A percentile compares a stretch with the other conserved stretches of the same genome.
These are phyloP conservation scores for Tolypocladium sp. DNA, from an alignment of 2,329 filamentous ascomycete species.

Conservation along the genomic window DNA sequence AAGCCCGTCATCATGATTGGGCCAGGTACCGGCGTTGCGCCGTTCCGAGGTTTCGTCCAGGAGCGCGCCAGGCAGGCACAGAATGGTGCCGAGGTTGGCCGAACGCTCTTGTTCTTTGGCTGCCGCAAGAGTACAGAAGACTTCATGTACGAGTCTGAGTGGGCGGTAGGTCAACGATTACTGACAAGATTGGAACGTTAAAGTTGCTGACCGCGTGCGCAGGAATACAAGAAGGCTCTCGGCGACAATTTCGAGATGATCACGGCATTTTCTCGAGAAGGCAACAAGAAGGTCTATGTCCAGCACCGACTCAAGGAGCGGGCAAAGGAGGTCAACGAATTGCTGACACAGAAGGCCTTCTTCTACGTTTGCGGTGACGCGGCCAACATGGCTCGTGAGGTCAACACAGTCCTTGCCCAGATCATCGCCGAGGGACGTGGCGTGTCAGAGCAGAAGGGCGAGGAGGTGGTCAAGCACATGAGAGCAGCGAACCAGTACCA, in stretches of 20 bases:
- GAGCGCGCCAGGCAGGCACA: conserved; percentile 80
- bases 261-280: conserved; percentile 90
- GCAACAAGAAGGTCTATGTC: conserved; percentile 85
- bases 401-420: conserved; percentile 77
- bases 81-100: conserved; percentile 73
- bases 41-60: conserved; percentile 91
- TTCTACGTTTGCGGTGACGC: conserved; percentile 99
- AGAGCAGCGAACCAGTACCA: conserved; percentile 92
- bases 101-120: conserved; percentile 88
- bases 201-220: conserved; percentile 6
- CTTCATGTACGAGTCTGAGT: conserved; percentile 86
- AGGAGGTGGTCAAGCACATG: conserved; percentile 97
- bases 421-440: conserved; percentile 80
- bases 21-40: conserved; percentile 91
- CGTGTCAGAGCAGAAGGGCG: conserved; percentile 75
- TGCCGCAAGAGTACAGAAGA: conserved; percentile 85
- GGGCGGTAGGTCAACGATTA: conserved; percentile 58
- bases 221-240: conserved; percentile 77
- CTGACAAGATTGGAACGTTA: neutral
- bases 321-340: conserved; percentile 74
- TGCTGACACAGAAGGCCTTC: conserved; percentile 79
- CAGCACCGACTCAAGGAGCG: conserved; percentile 85
- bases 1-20: conserved; percentile 96
- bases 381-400: conserved; percentile 91
- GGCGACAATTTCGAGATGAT: conserved; percentile 86